Evolutionary conservation across 2,329 filamentous ascomycete genomes (phyloP), one percentile per base, ranked within the genome.

Genomic region (Colletotrichum trifolii): DNA sequence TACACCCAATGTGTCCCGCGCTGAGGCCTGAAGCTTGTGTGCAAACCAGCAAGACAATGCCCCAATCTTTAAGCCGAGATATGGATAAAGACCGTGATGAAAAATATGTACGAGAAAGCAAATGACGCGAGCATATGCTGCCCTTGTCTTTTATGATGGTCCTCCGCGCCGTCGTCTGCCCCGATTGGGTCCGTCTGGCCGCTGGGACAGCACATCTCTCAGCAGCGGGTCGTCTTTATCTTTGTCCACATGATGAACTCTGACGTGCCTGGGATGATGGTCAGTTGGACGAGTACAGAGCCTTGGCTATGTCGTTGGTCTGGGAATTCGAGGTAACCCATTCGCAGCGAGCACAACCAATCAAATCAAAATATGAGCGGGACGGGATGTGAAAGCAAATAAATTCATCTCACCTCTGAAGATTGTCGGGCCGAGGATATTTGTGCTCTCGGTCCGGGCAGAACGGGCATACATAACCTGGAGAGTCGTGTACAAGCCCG

Each of bases 391-490:
- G 25, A 25, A 25, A 25, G 25, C 33, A 15, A 50, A 15, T 6
- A 13, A 25, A 38, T 13, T 36, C 4, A 35, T 75, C 85, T 69
- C 83, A 96, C 93, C 95, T 89, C 81, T 97, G 95, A 60, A 99
- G 81, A 82, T 98, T 98, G 76, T 99, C 96, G 39, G 96, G 96
- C 70, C 96, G 85, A 6, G 96, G 96, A 76, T 98, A 98, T 74
- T 91, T 94, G 77, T 97, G 95, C 75, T 97, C 94, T 69, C 94
- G 86, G 73, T 97, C 94, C 1, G 93, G 92, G 76, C 96, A 99
- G 74, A 97, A 98, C 0, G 96, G 96, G 76, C 96, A 99, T 36
- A 97, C 89, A 73, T 98, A 99, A 66, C 95, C 95, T 1, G 96
- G 96, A 8, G 93, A 97, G 69, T 94, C 91, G 73, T 99, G 96